Evolutionary conservation across 2,329 filamentous ascomycete genomes (phyloP).

Genomic region (Stachybotrys echinatus): DNA sequence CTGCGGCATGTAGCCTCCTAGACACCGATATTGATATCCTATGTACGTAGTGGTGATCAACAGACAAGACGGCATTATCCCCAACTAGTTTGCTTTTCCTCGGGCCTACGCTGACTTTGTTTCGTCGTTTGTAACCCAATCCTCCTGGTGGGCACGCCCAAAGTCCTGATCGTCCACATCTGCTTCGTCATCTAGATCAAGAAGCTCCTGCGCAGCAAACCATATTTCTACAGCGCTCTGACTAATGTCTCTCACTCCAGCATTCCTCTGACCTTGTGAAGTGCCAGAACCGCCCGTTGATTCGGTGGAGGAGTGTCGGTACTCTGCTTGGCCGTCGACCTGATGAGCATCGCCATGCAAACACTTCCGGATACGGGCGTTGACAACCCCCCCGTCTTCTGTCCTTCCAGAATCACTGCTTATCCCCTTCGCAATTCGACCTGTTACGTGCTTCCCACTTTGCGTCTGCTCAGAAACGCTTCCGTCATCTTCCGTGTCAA

Average conservation of each 20-base stretch:
- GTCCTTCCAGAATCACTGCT: constrained; percentile 16
- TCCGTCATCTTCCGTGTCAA: neutral
- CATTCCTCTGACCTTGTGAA: neutral
- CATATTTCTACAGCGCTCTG: constrained; percentile 21
- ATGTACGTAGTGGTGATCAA: neutral
- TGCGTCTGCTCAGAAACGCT: neutral
- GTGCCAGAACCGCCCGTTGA: neutral
- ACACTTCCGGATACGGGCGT: constrained; percentile 19
- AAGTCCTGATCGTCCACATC: neutral
- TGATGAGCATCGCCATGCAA: constrained; percentile 10
- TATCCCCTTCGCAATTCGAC: neutral
- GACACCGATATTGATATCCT: neutral
- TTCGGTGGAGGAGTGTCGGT: neutral
- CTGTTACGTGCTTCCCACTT: neutral
- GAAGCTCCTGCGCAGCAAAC: constrained; percentile 23
- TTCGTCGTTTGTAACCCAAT: neutral
- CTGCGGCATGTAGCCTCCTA: neutral
- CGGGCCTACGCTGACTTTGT: neutral
- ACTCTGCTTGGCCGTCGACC: constrained; percentile 9
- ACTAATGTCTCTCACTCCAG: constrained; percentile 8
- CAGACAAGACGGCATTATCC: neutral
- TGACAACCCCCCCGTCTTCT: constrained; percentile 18
- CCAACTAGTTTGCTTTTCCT: neutral
- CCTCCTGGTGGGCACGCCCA: neutral
- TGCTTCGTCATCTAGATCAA: constrained; percentile 15